phyloP scores from a whole-genome alignment of 768 basidiomycete species.

The Lyophyllum shimeji region DNA sequence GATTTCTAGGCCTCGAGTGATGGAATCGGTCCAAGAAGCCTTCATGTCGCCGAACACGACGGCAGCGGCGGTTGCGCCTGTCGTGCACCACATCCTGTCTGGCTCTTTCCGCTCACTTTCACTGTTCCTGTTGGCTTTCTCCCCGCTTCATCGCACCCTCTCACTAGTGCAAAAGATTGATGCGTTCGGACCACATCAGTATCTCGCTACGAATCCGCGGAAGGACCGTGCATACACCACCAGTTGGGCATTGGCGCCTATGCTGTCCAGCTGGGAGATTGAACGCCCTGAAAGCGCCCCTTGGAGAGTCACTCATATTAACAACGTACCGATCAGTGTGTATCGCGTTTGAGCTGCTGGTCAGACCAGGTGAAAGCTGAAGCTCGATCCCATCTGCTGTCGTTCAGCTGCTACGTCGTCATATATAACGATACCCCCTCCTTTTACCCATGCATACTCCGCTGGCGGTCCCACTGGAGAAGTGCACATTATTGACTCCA shows the following conservation, averaged over 20 bases:
- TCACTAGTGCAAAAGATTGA: conserved; percentile 39
- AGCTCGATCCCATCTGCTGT: not conserved
- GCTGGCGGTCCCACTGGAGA: conserved; percentile 53
- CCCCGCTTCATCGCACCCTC: conserved; percentile 37
- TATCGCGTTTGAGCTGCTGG: not conserved
- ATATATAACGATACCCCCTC: conserved; percentile 48
- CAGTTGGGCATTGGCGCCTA: conserved; percentile 49
- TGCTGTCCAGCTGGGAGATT: conserved; percentile 45
- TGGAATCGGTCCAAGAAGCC: conserved; percentile 14
- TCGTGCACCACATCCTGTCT: conserved; percentile 37
- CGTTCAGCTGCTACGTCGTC: conserved; percentile 51
- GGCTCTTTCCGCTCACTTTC: conserved; percentile 55
- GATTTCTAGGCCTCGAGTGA: conserved; percentile 1
- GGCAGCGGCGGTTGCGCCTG: not conserved
- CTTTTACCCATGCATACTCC: conserved; percentile 48
- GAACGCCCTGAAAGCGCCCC: conserved; percentile 22
- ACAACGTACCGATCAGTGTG: conserved; percentile 46
- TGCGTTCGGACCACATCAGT: conserved; percentile 53
- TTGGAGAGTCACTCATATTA: conserved; percentile 37
- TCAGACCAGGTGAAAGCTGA: not conserved
- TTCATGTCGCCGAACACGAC: conserved; percentile 9
- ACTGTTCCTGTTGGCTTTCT: conserved; percentile 49
- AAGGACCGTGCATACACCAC: conserved; percentile 44
- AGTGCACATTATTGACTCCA: conserved; percentile 36
- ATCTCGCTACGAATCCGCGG: conserved; percentile 38